Conservation (phyloP, 1,284 basidiomycete species). For the Microbotryomycetes sp. region DNA sequence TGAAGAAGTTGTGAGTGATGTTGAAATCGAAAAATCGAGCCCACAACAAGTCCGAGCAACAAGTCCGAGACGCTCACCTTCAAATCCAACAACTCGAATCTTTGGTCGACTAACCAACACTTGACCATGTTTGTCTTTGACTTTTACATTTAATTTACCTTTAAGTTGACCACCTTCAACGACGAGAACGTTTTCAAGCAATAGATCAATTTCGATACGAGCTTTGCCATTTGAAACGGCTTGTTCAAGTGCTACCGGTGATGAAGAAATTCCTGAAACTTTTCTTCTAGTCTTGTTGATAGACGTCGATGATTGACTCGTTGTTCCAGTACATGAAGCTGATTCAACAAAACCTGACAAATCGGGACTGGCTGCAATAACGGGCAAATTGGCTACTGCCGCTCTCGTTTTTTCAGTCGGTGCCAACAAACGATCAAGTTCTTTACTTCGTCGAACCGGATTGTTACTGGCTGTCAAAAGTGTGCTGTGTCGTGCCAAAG, state of each 20-base stretch:
- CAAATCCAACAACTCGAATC: conserved; percentile 79
- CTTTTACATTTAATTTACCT: conserved; percentile 64
- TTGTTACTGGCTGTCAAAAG: conserved; percentile 33
- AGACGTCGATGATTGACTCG: no score
- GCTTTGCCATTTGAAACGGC: conserved; percentile 50
- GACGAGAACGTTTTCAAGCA: conserved; percentile 66
- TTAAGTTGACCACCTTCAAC: conserved; percentile 74
- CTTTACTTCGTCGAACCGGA: conserved; percentile 28
- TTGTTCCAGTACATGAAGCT: background rate
- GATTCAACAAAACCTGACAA: background rate
- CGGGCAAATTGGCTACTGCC: background rate
- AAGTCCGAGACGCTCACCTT: conserved; percentile 49
- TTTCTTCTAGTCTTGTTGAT: no score
- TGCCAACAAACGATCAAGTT: conserved; percentile 33
- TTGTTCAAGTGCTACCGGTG: conserved; percentile 26
- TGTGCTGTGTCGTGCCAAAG: conserved; percentile 19
- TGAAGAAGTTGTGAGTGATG: conserved; percentile 2
- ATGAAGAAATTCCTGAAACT: no score
- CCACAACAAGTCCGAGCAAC: background rate
- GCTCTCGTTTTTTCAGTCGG: conserved; percentile 9
- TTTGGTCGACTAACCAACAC: conserved; percentile 71
- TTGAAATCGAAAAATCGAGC: background rate
- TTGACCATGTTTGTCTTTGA: conserved; percentile 55
- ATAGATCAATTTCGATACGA: conserved; percentile 76
- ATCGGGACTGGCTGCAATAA: background rate